Evolutionary conservation across 2,329 filamentous ascomycete species (phyloP).

Genomic region (Phyllosticta citriasiana): DNA sequence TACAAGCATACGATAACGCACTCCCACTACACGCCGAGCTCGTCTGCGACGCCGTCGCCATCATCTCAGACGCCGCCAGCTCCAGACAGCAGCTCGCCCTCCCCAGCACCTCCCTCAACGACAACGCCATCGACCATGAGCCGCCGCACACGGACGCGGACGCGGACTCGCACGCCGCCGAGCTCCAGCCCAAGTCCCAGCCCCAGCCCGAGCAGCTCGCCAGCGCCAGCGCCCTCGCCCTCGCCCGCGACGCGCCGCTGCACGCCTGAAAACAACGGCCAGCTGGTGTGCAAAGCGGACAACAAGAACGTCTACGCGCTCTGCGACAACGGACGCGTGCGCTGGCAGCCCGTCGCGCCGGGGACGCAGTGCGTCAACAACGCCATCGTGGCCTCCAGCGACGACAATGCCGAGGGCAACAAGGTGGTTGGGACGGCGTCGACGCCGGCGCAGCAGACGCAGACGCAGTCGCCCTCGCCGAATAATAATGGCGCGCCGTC

Average conservation of each 20-base stretch:
- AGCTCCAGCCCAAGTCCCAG: not conserved
- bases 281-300: not conserved
- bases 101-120: not conserved
- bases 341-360: constrained; percentile 25
- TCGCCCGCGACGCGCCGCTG: not conserved
- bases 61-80: not conserved
- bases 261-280: constrained; percentile 1
- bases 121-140: not conserved
- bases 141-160: not conserved
- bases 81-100: not conserved
- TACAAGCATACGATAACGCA: not conserved
- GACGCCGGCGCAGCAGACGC: not conserved
- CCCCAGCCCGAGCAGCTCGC: not conserved
- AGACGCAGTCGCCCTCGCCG: not conserved
- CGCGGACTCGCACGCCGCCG: not conserved
- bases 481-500: not conserved
- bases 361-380: constrained; percentile 36
- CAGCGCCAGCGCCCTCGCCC: not conserved
- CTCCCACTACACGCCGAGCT: not conserved
- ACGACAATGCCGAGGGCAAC: not conserved
- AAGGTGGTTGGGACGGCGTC: not conserved
- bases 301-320: constrained; percentile 14
- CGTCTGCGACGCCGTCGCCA: not conserved
- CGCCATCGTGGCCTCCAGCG: constrained; percentile 17
- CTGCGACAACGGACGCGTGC: constrained; percentile 31